Evolutionary conservation across 768 basidiomycete genomes (phyloP), one percentile per base, ranked within the genome.

Genomic region (Collybia sp.): DNA sequence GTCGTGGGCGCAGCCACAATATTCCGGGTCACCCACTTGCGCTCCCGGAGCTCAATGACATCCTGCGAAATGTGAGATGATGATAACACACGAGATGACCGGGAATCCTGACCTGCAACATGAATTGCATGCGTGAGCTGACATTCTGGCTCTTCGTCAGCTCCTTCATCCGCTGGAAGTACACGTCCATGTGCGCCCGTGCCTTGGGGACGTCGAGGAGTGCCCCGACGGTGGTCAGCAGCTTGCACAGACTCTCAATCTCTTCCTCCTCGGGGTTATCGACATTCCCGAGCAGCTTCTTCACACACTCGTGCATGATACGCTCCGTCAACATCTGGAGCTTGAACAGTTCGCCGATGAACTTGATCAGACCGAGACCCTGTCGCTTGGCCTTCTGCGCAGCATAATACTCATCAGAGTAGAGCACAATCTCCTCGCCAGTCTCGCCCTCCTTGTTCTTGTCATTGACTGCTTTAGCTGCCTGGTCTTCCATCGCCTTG

Each of bases 291-390:
- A 98, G 74, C 11, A 97, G 78, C 69, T 95, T 93, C 79, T 93
- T 92, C 62, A 97, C 84, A 74, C 95, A 99, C 67, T 93, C 89
- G 72, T 93, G 89, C 90, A 98, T 99, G 70, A 98, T 95, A 55
- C 92, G 85, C 70, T 93, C 92, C 40, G 93, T 93, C 45, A 98
- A 73, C 93, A 97, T 96, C 69, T 91, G 88, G n/a, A 99, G 74
- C 71, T 97, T 97, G 85, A 93, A 99, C 45, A 98, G 73, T 69
- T 99, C 95, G 52, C 95, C 94, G 52, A 98, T 97, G 71, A 99
- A 94, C 66, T 89, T 91, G 72, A 97, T 93, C 55, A 99, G 79
- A 73, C 95, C 93, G 11, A 97, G 84, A 64, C 95, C 94, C 52
- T 91, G 89, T 50, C 94, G 89, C 72, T 97, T 98, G 35, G 93